phyloP scores from a whole-genome alignment of 129 eudicot genomes.

The Silybum marianum region DNA sequence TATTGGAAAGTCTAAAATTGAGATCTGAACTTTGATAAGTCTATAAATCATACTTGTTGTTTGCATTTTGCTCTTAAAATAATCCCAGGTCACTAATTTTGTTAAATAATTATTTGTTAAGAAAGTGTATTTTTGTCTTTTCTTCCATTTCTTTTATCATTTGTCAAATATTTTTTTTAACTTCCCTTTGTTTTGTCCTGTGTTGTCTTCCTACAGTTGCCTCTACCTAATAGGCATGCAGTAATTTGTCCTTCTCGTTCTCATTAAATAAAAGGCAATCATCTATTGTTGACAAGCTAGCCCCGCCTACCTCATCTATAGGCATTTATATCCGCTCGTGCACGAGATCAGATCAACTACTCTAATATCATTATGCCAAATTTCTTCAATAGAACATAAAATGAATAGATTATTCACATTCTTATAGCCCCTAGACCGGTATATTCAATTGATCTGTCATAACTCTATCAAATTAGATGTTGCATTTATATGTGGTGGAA shows the following conservation, averaged over 20 bases:
- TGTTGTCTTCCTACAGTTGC: too few species aligned
- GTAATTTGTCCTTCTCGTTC: too few species aligned
- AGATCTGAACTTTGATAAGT: not conserved
- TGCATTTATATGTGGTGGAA: not conserved
- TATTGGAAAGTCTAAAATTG: not conserved
- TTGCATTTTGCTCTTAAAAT: too few species aligned
- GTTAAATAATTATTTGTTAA: too few species aligned
- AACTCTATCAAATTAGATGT: not conserved
- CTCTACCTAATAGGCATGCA: too few species aligned
- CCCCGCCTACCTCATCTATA: slow-evolving; percentile 31
- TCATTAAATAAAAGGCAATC: too few species aligned
- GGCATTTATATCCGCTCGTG: slow-evolving; percentile 23
- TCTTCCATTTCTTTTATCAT: not conserved
- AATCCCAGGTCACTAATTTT: not conserved
- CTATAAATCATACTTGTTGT: not conserved
- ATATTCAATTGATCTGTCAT: too few species aligned
- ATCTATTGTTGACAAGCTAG: not conserved
- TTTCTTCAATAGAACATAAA: too few species aligned
- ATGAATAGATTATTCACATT: too few species aligned
- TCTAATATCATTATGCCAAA: not conserved
- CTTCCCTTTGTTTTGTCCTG: too few species aligned
- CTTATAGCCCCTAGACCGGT: too few species aligned
- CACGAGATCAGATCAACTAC: slow-evolving; percentile 27
- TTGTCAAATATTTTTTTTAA: too few species aligned
- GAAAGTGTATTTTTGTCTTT: not conserved